Conservation (phyloP, 176 grass and related monocot genomes). For the Tillandsia leiboldiana region DNA sequence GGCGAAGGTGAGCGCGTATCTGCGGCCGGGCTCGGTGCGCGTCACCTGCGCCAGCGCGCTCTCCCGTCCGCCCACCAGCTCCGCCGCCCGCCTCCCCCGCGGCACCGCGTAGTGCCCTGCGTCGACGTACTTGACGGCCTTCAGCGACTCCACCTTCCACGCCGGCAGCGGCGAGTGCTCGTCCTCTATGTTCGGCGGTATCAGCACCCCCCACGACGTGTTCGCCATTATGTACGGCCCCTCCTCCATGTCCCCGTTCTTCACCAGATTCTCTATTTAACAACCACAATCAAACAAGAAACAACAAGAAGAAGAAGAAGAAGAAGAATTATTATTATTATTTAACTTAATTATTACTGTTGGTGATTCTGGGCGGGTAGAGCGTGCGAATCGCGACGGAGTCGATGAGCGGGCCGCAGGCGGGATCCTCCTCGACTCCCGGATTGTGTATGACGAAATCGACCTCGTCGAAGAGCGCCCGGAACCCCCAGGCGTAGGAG, state of each 20-base stretch:
- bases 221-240: constrained; percentile 65
- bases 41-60: constrained; percentile 74
- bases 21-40: constrained; percentile 43
- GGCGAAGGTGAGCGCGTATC: constrained; percentile 58
- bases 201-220: constrained; percentile 64
- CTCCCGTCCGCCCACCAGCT: constrained; percentile 79
- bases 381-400: constrained; percentile 52
- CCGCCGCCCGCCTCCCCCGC: constrained; percentile 55
- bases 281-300: not conserved
- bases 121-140: constrained; percentile 93
- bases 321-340: too few relatives aligned
- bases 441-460: constrained; percentile 73
- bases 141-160: constrained; percentile 81
- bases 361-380: constrained; percentile 39
- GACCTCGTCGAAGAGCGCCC: constrained; percentile 39
- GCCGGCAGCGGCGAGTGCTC: constrained; percentile 80
- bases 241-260: constrained; percentile 93
- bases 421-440: constrained; percentile 77
- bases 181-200: constrained; percentile 88
- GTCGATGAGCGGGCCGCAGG: constrained; percentile 84
- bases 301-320: too few relatives aligned
- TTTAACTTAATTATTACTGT: not conserved
- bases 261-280: constrained; percentile 48
- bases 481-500: constrained; percentile 84
- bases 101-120: constrained; percentile 72